Conservation (phyloP, 768 basidiomycete species). For the Postia placenta region DNA sequence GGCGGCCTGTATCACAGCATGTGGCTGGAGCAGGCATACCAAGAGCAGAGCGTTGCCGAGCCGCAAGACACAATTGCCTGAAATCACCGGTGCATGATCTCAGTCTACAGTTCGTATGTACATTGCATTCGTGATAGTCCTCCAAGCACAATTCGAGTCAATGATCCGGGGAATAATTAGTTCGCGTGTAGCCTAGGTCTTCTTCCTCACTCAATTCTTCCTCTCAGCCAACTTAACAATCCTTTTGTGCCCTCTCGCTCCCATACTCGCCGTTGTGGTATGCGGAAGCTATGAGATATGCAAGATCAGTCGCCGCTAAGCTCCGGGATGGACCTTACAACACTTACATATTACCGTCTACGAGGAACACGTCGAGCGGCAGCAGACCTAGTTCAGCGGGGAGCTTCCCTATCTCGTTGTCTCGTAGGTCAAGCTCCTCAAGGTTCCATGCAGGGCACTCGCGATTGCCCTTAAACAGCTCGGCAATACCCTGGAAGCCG, state of each 20-base stretch:
- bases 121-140: too few species aligned
- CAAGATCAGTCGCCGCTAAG: not conserved
- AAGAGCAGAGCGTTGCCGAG: not conserved
- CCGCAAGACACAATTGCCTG: too few species aligned
- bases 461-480: conserved; percentile 58
- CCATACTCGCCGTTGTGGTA: conserved; percentile 78
- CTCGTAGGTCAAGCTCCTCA: conserved; percentile 77
- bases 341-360: conserved; percentile 80
- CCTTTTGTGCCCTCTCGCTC: conserved; percentile 85
- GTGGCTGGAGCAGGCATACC: conserved; percentile 69
- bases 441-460: conserved; percentile 64
- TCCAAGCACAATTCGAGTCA: too few species aligned
- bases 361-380: conserved; percentile 74
- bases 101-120: too few species aligned
- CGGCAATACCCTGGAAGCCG: conserved; percentile 57
- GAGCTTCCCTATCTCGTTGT: conserved; percentile 72
- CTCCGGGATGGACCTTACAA: not conserved
- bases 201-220: conserved; percentile 51
- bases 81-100: too few species aligned
- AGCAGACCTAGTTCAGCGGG: conserved; percentile 67
- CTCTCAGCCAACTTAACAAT: conserved; percentile 70
- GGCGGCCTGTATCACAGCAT: conserved; percentile 73
- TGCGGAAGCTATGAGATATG: conserved; percentile 54
- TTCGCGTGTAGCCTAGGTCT: too few species aligned
- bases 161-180: too few species aligned